Percentiles rank a stretch among this genome's conserved stretches.
phyloP scores from a whole-genome alignment of 1,284 basidiomycete species.

The Malassezia psittaci region DNA sequence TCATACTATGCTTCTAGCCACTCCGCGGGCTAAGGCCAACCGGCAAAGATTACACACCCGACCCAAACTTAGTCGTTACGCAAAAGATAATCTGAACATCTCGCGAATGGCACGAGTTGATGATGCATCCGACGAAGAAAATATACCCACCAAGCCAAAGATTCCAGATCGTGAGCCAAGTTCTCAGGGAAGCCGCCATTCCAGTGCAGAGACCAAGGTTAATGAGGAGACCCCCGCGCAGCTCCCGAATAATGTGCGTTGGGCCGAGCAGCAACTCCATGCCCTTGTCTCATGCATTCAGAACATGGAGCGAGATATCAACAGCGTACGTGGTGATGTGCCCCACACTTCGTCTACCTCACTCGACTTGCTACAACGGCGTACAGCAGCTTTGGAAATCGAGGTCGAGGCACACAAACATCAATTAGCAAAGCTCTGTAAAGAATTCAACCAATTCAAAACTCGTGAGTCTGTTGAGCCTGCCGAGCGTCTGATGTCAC shows the following conservation, averaged over 20 bases:
- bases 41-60: not conserved
- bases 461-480: not conserved
- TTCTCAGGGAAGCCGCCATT: conserved; percentile 13
- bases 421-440: not conserved
- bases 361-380: not conserved
- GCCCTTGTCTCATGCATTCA: conserved; percentile 5
- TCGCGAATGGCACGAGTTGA: conserved; percentile 8
- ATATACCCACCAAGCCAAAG: not conserved
- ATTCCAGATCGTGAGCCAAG: not conserved
- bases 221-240: conserved; percentile 3
- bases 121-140: not conserved
- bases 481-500: not conserved
- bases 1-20: conserved; percentile 13
- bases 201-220: conserved; percentile 16
- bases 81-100: conserved; percentile 6
- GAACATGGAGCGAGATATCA: conserved; percentile 10
- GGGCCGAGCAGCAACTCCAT: conserved; percentile 14
- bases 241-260: conserved; percentile 3
- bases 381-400: not conserved
- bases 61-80: not conserved
- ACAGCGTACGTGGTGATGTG: not conserved
- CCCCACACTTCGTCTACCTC: not conserved
- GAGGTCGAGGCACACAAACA: conserved; percentile 4
- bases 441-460: not conserved
- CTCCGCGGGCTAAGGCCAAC: conserved; percentile 5